Conservation (phyloP, 1,284 basidiomycete genomes). For the Ustilago tritici region DNA sequence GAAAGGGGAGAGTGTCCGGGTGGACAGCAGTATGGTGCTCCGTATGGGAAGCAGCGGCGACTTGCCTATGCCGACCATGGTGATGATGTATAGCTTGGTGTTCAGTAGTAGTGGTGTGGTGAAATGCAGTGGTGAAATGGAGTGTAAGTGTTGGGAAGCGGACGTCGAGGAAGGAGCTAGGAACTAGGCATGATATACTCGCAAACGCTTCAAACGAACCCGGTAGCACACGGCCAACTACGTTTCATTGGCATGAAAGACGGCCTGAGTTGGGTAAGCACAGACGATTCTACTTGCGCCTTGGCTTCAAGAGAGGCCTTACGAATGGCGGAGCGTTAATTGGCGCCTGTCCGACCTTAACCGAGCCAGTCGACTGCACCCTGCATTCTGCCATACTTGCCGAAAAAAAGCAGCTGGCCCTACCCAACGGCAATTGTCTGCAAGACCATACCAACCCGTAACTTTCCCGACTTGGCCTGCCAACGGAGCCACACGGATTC, state of each 20-base stretch:
- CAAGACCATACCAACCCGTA: neutral
- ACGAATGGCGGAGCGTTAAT: conserved; percentile 5
- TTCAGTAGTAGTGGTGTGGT: neutral
- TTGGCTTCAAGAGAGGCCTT: neutral
- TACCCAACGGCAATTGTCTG: too few relatives aligned
- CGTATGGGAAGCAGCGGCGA: conserved; percentile 2
- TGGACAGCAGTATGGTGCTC: neutral
- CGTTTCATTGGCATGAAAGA: neutral
- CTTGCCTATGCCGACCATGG: conserved; percentile 1
- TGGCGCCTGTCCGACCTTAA: conserved; percentile 7
- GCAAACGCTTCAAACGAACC: neutral
- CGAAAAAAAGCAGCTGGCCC: neutral
- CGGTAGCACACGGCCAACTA: neutral
- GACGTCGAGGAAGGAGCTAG: neutral
- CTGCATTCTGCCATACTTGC: neutral
- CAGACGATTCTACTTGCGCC: neutral
- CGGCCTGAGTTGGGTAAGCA: neutral
- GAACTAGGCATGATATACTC: neutral
- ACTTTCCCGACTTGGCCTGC: neutral
- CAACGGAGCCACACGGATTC: neutral
- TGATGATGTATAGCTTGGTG: neutral
- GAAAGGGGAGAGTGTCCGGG: neutral
- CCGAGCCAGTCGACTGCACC: conserved; percentile 2
- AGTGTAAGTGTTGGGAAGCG: too few relatives aligned
- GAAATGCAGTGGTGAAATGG: neutral